Base-by-base conservation (phyloP, 2,329 filamentous ascomycete species). In the Talaromyces sp. region DNA sequence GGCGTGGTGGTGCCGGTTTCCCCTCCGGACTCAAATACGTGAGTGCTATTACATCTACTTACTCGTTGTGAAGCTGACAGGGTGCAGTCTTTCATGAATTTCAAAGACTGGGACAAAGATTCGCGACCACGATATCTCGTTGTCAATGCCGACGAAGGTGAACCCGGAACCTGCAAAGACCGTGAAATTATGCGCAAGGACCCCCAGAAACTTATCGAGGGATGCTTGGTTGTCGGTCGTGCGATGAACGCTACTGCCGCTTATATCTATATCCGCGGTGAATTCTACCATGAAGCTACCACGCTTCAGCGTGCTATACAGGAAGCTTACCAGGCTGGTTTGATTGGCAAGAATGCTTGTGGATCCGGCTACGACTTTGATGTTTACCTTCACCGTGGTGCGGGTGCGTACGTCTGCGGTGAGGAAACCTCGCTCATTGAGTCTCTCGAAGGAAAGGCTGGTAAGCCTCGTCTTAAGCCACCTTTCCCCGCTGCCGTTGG, bases 171-270 rank as follows among this genome's bases (percentile, higher is more conserved):
- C 56, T 99, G 94, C 87, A 99, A 99, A 81, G 94, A 99, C 77
- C 88, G 94, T 72, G 94, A 99, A 77, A 99, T 99, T 67, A 99
- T 99, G 94, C 91, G 94, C 78, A 99, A 99, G 80, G 94, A 99
- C 75, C 94, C 94, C 63, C 94, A 99, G 82, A 99, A 99, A 84
- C 89, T 99, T 64, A 82, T 99, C 71, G 94, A 99, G 80, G 94
- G 94, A 73, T 99, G 94, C 77, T 82, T 99, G 63, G 88, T 99
- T 51, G 91, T 94, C 65, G 94, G 94, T 54, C 89, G 94, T 72
- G 92, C 94, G 72, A 99, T 99, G 94, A 99, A 99, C 80, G 94
- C 92, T 71, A 94, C 90, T 50, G 94, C 94, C 60, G 94, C 94
- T 66, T 99, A 99, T 80, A 99, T 99, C 74, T 99, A 99, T 78